Percentiles rank a stretch among this genome's conserved stretches.
Conservation (phyloP, 108 stramenopile genomes). For the Skeletonema menzelii region DNA sequence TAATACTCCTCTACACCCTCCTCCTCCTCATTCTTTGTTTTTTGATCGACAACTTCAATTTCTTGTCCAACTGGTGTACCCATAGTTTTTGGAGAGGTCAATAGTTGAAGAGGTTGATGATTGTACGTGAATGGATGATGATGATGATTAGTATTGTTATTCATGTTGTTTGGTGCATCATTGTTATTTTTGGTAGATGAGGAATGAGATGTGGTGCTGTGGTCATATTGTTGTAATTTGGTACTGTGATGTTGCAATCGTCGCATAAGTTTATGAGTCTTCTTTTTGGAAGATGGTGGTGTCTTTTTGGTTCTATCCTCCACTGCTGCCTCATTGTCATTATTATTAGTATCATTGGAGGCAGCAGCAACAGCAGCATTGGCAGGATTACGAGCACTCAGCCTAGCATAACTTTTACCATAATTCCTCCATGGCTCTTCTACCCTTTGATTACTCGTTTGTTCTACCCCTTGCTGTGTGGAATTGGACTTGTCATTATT, state of each 20-base stretch:
- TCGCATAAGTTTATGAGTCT: neutral
- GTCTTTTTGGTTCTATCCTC: neutral
- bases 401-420: neutral
- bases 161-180: neutral
- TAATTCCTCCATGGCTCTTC: neutral
- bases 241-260: neutral
- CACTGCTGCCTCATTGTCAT: neutral
- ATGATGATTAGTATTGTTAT: too few relatives aligned
- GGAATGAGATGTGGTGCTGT: neutral
- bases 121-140: neutral
- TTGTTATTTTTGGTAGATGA: neutral
- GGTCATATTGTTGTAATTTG: neutral
- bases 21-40: neutral
- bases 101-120: neutral
- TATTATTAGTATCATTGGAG: neutral
- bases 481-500: neutral
- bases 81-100: neutral
- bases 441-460: neutral
- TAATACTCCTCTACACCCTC: neutral
- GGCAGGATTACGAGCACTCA: neutral
- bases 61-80: neutral
- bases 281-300: neutral
- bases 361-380: neutral
- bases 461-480: neutral
- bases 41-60: neutral